Base-by-base conservation (phyloP, 148 eudicot species). In the Camellia granthamiana region DNA sequence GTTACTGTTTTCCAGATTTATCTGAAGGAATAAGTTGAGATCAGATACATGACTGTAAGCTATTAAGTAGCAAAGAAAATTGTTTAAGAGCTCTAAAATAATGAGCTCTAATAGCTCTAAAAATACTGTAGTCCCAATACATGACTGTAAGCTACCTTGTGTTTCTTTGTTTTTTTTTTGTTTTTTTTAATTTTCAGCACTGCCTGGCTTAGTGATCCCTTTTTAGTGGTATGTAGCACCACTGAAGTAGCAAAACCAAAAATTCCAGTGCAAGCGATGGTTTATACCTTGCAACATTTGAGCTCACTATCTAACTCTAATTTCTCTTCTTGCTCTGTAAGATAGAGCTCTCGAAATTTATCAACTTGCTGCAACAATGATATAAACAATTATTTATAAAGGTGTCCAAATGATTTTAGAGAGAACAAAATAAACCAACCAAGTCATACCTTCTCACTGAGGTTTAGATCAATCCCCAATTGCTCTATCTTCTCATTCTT, bases 401-500 rank as follows among this genome's bases (percentile, higher is more conserved):
- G 49, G 11, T 30, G 12, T 62, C 19, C 30, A 41, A 30, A 51
- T 66, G 47, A 21, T 1, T 52, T 42, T 11, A 41, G 16, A 44
- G 10, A 55, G 44, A 67, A 7, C n/a, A 43, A 42, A 59, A 58
- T 67, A 72, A 42, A 5, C 0, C 10, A 74, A 63, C 30, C 69
- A 38, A 65, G 49, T 46, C 46, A 52, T 81, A 92, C 97, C 95
- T 91, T 90, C 84, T 82, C 81, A 61, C 92, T 86, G 74, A 75
- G 87, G 54, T 79, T 83, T 51, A 95, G 88, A 83, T 93, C 95
- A 81, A 81, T 82, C 88, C 93, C 94, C 87, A 95, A 79, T 81
- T 89, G 91, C 83, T 95, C 97, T 84, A 95, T 90, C 88, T 81
- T 95, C 79, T 90, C 94, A 78, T 51, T 87, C 69, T 82, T 87